These are phyloP conservation scores for Ophiobolus disseminans DNA, from an alignment of 2,329 filamentous ascomycete genomes.

Conservation along the genomic window DNA sequence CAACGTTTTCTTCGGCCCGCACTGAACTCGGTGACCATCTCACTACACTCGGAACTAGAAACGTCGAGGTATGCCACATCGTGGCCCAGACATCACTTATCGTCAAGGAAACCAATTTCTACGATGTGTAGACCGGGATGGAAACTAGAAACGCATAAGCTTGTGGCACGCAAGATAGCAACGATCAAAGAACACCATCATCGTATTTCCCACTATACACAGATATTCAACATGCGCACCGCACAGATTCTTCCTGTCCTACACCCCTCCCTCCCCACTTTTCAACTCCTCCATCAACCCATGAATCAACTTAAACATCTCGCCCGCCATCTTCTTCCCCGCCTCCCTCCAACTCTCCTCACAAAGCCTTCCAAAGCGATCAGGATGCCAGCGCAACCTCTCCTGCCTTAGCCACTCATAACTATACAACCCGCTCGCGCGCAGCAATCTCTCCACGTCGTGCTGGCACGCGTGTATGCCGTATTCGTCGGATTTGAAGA, in stretches of 20 bases:
- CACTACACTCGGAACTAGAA: too few species aligned
- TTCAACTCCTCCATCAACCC: conserved; percentile 36
- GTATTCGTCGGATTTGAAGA: conserved; percentile 28
- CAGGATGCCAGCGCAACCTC: conserved; percentile 46
- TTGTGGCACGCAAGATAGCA: too few species aligned
- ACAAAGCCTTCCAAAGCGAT: conserved; percentile 46
- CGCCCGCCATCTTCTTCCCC: conserved; percentile 41
- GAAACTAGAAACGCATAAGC: too few species aligned
- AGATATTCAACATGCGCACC: neutral
- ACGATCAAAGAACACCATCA: too few species aligned
- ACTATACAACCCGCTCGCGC: conserved; percentile 43
- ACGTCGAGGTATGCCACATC: too few species aligned
- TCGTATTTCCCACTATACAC: too few species aligned
- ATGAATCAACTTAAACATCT: conserved; percentile 49
- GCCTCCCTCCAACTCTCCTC: conserved; percentile 39
- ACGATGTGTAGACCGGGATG: too few species aligned
- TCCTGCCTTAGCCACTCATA: conserved; percentile 47
- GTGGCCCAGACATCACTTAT: too few species aligned
- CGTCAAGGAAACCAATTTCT: too few species aligned
- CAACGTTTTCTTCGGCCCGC: too few species aligned
- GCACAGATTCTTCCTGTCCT: neutral
- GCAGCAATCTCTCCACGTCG: conserved; percentile 40
- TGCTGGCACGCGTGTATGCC: conserved; percentile 44
- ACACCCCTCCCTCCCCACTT: neutral
- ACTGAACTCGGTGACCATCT: too few species aligned